Evolutionary conservation across 768 basidiomycete species (phyloP), one percentile per base, ranked within the genome.

Genomic region (Pulveroboletus frians): DNA sequence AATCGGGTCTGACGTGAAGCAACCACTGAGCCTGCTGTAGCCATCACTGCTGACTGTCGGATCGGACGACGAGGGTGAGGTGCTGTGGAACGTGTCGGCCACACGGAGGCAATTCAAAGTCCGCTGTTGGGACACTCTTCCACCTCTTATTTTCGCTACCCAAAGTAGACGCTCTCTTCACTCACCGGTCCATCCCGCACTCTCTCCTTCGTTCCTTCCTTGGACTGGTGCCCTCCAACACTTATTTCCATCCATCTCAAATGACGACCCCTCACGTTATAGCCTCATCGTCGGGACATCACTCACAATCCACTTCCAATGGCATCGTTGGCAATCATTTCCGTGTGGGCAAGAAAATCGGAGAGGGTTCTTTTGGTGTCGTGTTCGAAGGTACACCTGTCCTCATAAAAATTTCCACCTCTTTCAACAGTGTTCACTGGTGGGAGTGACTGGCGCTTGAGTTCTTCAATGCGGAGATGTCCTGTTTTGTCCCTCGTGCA

Each of bases 281-380:
- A 57, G 81, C 88, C 42, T 86, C 87, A 35, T 87, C 86, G 51
- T 85, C 81, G 39, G 73, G 72, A 18, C 84, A 86, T 69, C 82
- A 79, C 44, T 77, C 81, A 15, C 80, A 81, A 62, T 76, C 81
- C 40, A 72, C 79, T 26, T 76, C 71, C 35, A 86, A 83, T 68
- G 81, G 85, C 60, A 80, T 90, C 67, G 84, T 90, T 50, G 88
- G 88, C 37, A 82, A 76, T 61, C 81, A 88, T 66, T 90, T 81
- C 65, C 79, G 88, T 55, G 93, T 98, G 44, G 95, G 95, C 43
- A 93, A 95, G 79, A 97, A 97, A 83, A 95, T 98, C 67, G 95
- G 95, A 41, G 95, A 99, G 72, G 95, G 95, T 43, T 90, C 87
- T n/a, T 99, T 99, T 67, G 95, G 95, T 62, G 95, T 98, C 57